phyloP scores from a whole-genome alignment of 305 asterid species.

The Caryopteris hybrid region DNA sequence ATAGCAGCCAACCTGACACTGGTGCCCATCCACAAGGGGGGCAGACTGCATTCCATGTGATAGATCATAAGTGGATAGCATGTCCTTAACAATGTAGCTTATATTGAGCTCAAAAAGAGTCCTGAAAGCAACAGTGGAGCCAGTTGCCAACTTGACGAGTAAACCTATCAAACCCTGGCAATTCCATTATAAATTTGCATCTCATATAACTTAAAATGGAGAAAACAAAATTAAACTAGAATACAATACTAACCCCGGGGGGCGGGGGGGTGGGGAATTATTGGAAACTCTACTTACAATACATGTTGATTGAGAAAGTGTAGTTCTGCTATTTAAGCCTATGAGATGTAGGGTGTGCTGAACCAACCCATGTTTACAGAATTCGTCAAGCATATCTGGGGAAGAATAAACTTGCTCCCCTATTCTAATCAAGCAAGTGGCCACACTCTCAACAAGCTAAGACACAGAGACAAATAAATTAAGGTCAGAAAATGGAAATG shows the following conservation, averaged over 20 bases:
- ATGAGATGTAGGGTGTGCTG: conserved; percentile 73
- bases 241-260: no score
- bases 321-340: conserved; percentile 66
- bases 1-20: conserved; percentile 54
- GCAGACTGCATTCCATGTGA: conserved; percentile 66
- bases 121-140: conserved; percentile 73
- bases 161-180: conserved; percentile 86
- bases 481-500: conserved; percentile 12
- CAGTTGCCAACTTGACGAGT: conserved; percentile 77
- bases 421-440: conserved; percentile 80
- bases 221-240: no score
- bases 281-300: conserved; percentile 51
- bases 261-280: no score
- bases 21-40: conserved; percentile 57
- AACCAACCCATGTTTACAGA: conserved; percentile 77
- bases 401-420: conserved; percentile 58
- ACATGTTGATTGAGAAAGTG: conserved; percentile 56
- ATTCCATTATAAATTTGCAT: conserved; percentile 19
- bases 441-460: conserved; percentile 93
- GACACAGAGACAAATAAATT: background rate
- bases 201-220: conserved; percentile 10
- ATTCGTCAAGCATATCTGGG: conserved; percentile 74
- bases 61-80: conserved; percentile 51
- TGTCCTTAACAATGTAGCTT: conserved; percentile 63
- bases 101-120: conserved; percentile 78